Conservation (phyloP, 2,329 filamentous ascomycete species). For the Nemania serpens region DNA sequence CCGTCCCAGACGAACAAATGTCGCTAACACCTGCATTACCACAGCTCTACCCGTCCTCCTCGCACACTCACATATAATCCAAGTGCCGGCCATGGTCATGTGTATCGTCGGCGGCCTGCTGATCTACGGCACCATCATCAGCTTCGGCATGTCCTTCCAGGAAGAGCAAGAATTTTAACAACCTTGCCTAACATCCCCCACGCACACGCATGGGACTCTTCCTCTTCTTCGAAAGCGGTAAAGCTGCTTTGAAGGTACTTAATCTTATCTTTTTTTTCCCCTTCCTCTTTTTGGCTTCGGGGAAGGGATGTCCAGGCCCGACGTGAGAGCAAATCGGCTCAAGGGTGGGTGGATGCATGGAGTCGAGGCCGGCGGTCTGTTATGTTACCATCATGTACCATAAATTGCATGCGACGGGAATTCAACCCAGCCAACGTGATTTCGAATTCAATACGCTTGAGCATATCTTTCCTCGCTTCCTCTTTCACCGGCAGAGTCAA, state of each 20-base stretch:
- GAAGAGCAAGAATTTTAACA: slow-evolving; percentile 91
- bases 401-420: slow-evolving; percentile 15
- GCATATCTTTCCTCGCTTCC: background rate
- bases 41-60: slow-evolving; percentile 85
- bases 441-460: slow-evolving; percentile 8
- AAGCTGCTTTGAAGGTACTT: background rate
- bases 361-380: slow-evolving; percentile 14
- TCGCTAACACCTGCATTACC: slow-evolving; percentile 12
- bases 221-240: background rate
- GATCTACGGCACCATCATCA: slow-evolving; percentile 98
- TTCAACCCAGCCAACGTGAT: slow-evolving; percentile 2
- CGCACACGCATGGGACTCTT: background rate
- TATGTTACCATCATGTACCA: background rate
- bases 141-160: slow-evolving; percentile 97
- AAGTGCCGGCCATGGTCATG: slow-evolving; percentile 89
- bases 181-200: background rate
- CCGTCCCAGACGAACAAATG: background rate
- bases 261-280: background rate
- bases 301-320: background rate
- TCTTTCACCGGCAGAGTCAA: no score
- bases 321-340: background rate
- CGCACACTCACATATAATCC: slow-evolving; percentile 84
- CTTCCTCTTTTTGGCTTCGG: no score
- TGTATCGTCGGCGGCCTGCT: slow-evolving; percentile 88
- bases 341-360: background rate